Conservation (phyloP, 257 asterid genomes). For the Lithospermum erythrorhizon region DNA sequence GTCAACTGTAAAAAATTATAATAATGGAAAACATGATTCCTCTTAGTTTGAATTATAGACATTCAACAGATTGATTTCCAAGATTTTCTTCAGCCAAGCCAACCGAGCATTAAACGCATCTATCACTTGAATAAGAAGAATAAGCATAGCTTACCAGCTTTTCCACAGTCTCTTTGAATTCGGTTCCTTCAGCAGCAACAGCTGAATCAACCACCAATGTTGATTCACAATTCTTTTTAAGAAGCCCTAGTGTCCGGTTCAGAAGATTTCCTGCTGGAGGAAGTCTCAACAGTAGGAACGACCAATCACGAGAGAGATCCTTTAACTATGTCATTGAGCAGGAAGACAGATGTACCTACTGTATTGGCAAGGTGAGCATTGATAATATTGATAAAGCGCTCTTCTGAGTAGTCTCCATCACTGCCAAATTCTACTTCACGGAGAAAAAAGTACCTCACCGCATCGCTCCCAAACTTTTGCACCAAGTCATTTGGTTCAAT, state of each 20-base stretch:
- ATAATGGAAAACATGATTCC: no score
- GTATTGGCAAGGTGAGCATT: constrained; percentile 97
- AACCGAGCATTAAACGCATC: no score
- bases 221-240: constrained; percentile 81
- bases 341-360: constrained; percentile 40
- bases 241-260: constrained; percentile 88
- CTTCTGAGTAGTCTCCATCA: constrained; percentile 97
- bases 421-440: constrained; percentile 91
- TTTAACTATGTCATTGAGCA: constrained; percentile 1
- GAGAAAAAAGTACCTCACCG: constrained; percentile 90
- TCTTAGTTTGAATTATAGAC: no score
- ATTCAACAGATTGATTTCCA: no score
- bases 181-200: constrained; percentile 69
- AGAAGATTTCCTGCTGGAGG: constrained; percentile 74
- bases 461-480: constrained; percentile 80
- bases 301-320: not conserved
- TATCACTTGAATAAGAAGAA: not conserved
- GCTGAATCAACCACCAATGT: constrained; percentile 59
- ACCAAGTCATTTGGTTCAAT: constrained; percentile 88
- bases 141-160: constrained; percentile 45
- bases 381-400: constrained; percentile 67
- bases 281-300: no score
- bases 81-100: not conserved
- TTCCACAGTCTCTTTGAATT: constrained; percentile 57
- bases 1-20: no score